phyloP scores from a whole-genome alignment of 1,284 basidiomycete genomes.

The Somion occarium region DNA sequence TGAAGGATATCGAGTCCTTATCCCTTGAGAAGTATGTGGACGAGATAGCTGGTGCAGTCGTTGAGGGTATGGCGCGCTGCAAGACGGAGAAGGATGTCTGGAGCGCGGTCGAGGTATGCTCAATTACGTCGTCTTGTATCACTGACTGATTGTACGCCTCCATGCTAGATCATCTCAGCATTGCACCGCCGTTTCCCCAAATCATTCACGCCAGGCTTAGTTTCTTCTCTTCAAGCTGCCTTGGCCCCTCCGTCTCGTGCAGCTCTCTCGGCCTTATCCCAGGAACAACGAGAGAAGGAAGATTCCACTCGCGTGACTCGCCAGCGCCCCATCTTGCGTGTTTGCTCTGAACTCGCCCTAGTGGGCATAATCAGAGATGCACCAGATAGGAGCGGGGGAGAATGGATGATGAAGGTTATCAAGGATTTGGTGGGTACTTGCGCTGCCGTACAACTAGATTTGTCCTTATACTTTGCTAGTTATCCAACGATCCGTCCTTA shows the following conservation, averaged over 20 bases:
- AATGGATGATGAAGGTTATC: conserved; percentile 80
- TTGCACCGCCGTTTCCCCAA: conserved; percentile 86
- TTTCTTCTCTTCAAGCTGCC: conserved; percentile 59
- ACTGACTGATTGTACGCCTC: conserved; percentile 1
- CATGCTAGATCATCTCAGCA: conserved; percentile 65
- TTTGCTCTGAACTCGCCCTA: conserved; percentile 87
- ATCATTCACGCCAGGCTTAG: conserved; percentile 72
- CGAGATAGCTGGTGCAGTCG: conserved; percentile 83
- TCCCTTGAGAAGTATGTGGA: conserved; percentile 95
- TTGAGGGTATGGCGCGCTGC: conserved; percentile 84
- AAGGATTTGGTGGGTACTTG: conserved; percentile 72
- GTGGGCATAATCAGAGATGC: conserved; percentile 77
- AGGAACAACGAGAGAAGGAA: conserved; percentile 92
- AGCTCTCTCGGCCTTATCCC: conserved; percentile 52
- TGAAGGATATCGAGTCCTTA: conserved; percentile 88
- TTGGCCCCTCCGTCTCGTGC: conserved; percentile 63
- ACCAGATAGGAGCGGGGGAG: conserved; percentile 66
- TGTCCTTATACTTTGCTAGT: conserved; percentile 37
- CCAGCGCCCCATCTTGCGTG: conserved; percentile 82
- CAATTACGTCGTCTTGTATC: conserved; percentile 3
- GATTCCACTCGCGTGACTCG: conserved; percentile 76
- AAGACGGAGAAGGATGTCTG: conserved; percentile 89
- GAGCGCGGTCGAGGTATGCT: conserved; percentile 83
- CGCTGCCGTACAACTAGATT: neutral
- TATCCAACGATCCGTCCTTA: conserved; percentile 82